Evolutionary conservation across 2,329 filamentous ascomycete genomes (phyloP), one percentile per base, ranked within the genome.

Genomic region (Sporothrix inflata): DNA sequence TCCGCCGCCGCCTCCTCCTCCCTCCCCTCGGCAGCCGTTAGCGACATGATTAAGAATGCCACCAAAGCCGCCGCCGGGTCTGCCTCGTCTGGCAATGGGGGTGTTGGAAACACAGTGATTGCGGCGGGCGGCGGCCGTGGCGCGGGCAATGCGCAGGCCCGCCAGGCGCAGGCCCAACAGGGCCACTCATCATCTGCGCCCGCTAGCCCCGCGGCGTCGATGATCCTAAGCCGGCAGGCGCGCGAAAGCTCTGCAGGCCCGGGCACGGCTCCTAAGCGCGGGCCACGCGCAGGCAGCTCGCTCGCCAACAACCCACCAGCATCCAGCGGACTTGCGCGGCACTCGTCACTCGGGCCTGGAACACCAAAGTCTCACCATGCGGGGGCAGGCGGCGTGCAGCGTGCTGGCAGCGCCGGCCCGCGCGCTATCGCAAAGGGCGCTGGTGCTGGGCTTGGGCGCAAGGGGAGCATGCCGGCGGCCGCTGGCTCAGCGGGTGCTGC

Each of bases 301-400:
- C 79, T 87, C 2, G 84, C 84, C 63, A 86, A 80, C 72, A 76
- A 84, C 2, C 85, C 87, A 1, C 79, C 81, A 8, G 83, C 86
- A 3, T 88, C 88, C 1, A 90, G 88, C 77, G 85, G 85, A 0
- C 82, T 91, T 12, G 89, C 88, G 7, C 84, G 89, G 16, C 89
- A 91, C 78, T 85, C 89, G 1, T 91, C 89, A 1, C 82, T 90
- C 3, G 89, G 88, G 0, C 89, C 89, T 0, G 88, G 88, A 38
- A 90, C 88, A 3, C 87, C 89, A 11, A 90, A 90, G 78, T 83
- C 81, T 21, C 47, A 49, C 2, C 75, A 77, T 55, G 76, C 75
- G 42, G 77, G 77, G 0, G 76, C 77, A 0, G 73, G 75, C 1
- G 78, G 78, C 61, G 71, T 76, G 7, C 80, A 78, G 69, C 77